Conservation (phyloP, 176 grass and related monocot species). For the Raddia guianensis region DNA sequence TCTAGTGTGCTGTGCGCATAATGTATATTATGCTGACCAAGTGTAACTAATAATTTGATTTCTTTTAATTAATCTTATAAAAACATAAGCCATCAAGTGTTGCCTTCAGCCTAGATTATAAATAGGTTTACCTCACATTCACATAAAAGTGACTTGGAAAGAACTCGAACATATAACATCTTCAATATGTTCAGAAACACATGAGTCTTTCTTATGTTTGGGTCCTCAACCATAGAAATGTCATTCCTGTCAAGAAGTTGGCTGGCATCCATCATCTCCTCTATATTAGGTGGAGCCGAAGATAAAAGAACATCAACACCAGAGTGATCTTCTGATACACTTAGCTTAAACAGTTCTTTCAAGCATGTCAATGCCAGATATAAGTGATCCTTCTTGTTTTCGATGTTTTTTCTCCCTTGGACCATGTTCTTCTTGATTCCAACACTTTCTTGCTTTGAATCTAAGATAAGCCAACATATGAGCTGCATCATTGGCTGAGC, state of each 20-base stretch:
- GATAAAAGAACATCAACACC: slow-evolving; percentile 53
- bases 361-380: slow-evolving; percentile 65
- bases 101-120: slow-evolving; percentile 23
- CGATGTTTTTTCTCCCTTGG: slow-evolving; percentile 61
- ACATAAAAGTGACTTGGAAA: slow-evolving; percentile 63
- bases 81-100: slow-evolving; percentile 22
- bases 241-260: slow-evolving; percentile 34
- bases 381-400: slow-evolving; percentile 65
- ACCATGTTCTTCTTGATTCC: slow-evolving; percentile 52
- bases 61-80: slow-evolving; percentile 24
- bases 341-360: slow-evolving; percentile 64
- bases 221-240: slow-evolving; percentile 18
- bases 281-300: slow-evolving; percentile 45
- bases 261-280: slow-evolving; percentile 36
- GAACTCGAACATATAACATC: slow-evolving; percentile 54
- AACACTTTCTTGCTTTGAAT: slow-evolving; percentile 52
- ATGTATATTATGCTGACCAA: slow-evolving; percentile 25
- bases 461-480: slow-evolving; percentile 54
- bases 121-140: slow-evolving; percentile 78
- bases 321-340: slow-evolving; percentile 50
- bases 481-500: slow-evolving; percentile 68
- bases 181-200: slow-evolving; percentile 61
- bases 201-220: slow-evolving; percentile 35
- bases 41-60: background rate
- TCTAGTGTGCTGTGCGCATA: background rate